Base-by-base conservation (phyloP, 1,284 basidiomycete genomes). In the Puccinia triticina region DNA sequence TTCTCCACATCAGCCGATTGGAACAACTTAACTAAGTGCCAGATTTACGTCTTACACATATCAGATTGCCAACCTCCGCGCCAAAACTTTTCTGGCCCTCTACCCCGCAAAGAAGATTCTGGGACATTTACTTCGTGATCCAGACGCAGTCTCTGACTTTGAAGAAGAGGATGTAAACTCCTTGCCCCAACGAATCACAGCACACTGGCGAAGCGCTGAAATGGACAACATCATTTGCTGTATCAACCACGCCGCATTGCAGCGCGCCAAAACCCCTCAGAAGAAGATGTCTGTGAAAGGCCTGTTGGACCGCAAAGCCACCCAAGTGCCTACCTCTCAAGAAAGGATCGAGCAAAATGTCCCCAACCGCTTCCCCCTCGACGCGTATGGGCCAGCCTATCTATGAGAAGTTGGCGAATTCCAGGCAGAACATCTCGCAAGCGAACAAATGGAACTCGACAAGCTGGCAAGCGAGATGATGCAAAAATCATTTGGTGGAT, bases 261-360 rank as follows among this genome's bases (percentile, higher is more conserved):
- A 67, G 34, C 64, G 64, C 7, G 64, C 64, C 12, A 67, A n/a
- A 40, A 67, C 14, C 34, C 12, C 64, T n/a, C 64, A 67, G 18
- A 67, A 67, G 64, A 67, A 67, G 40, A 67, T 67, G 34, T 67
- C 64, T 12, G 64, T 67, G 64, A 67, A 67, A 43, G 34, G 10
- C 29, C 40, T 67, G n/a, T 37, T 67, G 32, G 40, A 37, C 34
- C 64, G 64, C 64, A 14, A 40, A 67, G 64, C 5, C 16, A 67
- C 34, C 40, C 32, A 32, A 67, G 32, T 2, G 12, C 34, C 64
- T n/a, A 67, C 64, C 12, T 10, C 34, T n/a, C 1, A 67, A 43
- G 64, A 67, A 43, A 10, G 40, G 11, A n/a, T 43, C 11, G 32
- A 21, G n/a, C 10, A 34, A 34, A 67, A 2, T 21, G 40, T 67